A percentile compares a stretch with the other conserved stretches of the same genome.
Evolutionary conservation across 225 moss, liverwort and hornwort species (phyloP).

Genomic region (Asterella californica): DNA sequence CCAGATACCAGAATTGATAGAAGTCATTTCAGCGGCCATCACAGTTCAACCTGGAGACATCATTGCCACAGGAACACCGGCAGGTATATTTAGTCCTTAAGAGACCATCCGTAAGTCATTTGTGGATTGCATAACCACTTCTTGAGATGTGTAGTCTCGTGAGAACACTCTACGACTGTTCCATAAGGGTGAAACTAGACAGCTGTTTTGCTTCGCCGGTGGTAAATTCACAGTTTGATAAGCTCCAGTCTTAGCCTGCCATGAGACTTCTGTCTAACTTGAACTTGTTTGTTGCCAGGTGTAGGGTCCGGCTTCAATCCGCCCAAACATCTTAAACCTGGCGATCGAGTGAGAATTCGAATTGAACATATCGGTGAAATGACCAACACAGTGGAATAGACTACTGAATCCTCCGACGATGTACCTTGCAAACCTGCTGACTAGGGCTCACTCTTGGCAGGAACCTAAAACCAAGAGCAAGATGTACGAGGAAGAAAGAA

Average conservation of each 20-base stretch:
- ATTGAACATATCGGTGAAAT: conserved; percentile 86
- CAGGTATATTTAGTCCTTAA: conserved; percentile 36
- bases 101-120: background rate
- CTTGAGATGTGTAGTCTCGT: too few relatives aligned
- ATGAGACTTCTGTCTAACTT: background rate
- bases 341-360: conserved; percentile 64
- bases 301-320: conserved; percentile 90
- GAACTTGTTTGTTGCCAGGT: conserved; percentile 38
- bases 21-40: conserved; percentile 66
- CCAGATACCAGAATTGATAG: conserved; percentile 74
- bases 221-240: too few relatives aligned
- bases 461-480: background rate
- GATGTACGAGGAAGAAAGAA: too few relatives aligned
- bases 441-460: background rate
- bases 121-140: too few relatives aligned
- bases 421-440: background rate
- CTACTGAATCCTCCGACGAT: background rate
- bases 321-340: conserved; percentile 78
- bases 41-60: conserved; percentile 93
- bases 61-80: conserved; percentile 86
- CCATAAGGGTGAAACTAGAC: too few relatives aligned
- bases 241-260: too few relatives aligned
- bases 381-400: conserved; percentile 61
- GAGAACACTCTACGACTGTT: too few relatives aligned
- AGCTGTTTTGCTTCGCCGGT: too few relatives aligned